These are phyloP conservation scores for Lichtheimia ornata DNA, from an alignment of 371 early-diverging fungal genomes.

Conservation along the genomic window DNA sequence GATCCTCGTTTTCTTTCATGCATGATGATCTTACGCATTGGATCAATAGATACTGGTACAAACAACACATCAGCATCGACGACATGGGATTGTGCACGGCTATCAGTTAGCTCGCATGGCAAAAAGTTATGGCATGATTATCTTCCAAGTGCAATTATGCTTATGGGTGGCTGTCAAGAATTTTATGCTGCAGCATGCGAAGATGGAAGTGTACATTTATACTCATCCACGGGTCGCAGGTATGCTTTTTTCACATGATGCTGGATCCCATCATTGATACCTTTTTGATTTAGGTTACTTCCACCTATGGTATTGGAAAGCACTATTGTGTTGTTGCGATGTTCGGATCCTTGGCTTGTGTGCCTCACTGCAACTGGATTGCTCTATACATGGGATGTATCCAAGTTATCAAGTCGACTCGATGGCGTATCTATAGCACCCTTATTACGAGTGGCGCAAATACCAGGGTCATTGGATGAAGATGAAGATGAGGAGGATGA, in stretches of 20 bases:
- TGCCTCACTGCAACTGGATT: constrained; percentile 66
- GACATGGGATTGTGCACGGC: constrained; percentile 36
- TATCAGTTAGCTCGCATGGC: constrained; percentile 50
- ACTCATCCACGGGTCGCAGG: constrained; percentile 66
- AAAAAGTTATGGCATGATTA: constrained; percentile 62
- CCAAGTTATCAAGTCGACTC: constrained; percentile 43
- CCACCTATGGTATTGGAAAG: constrained; percentile 74
- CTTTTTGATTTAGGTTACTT: constrained; percentile 44
- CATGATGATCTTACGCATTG: no score
- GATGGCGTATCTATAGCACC: constrained; percentile 62
- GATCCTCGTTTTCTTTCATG: no score
- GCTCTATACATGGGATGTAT: constrained; percentile 68
- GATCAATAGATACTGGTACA: no score
- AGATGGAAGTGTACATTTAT: constrained; percentile 71
- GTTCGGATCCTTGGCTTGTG: constrained; percentile 61
- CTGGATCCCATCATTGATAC: constrained; percentile 13
- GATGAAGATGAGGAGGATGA: constrained; percentile 2
- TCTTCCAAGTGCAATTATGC: constrained; percentile 57
- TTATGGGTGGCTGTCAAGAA: constrained; percentile 58
- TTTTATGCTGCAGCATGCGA: constrained; percentile 69
- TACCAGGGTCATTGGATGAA: constrained; percentile 13
- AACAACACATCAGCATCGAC: no score
- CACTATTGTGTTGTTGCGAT: constrained; percentile 60
- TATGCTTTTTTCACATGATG: constrained; percentile 23
- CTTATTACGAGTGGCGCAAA: constrained; percentile 48